Conservation (phyloP, 306 rosid species). For the Fagus sylvatica region DNA sequence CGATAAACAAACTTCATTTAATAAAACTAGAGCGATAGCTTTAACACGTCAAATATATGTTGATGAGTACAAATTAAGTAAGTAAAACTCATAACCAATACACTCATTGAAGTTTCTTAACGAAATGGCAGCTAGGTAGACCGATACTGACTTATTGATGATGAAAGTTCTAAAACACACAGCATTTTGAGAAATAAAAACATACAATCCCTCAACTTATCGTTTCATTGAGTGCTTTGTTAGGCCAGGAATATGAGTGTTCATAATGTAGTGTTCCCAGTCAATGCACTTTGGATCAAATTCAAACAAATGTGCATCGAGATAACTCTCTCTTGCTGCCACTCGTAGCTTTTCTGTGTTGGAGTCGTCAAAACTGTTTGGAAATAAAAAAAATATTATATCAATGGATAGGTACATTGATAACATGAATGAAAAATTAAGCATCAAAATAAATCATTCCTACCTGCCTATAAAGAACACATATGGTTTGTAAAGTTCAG, state of each 20-base stretch:
- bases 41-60: too few species aligned
- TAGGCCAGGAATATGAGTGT: conserved; percentile 46
- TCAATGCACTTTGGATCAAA: conserved; percentile 41
- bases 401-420: background rate
- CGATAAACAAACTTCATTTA: too few species aligned
- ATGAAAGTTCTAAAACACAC: too few species aligned
- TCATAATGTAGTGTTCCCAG: conserved; percentile 48
- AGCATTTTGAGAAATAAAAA: too few species aligned
- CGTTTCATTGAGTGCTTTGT: conserved; percentile 19
- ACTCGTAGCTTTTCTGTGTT: conserved; percentile 30
- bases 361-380: conserved; percentile 46
- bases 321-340: background rate
- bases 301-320: conserved; percentile 1
- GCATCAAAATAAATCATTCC: background rate
- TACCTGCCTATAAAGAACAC: conserved; percentile 37
- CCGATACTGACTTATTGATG: background rate
- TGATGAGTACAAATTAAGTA: too few species aligned
- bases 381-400: background rate
- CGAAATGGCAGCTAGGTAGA: background rate
- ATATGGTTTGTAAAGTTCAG: conserved; percentile 34
- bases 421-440: too few species aligned
- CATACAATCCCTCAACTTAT: background rate
- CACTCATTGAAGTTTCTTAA: background rate
- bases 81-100: background rate
- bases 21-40: too few species aligned